Evolutionary conservation across 176 grass and related monocot genomes (phyloP).

Genomic region (Bothriochloa decipiens): DNA sequence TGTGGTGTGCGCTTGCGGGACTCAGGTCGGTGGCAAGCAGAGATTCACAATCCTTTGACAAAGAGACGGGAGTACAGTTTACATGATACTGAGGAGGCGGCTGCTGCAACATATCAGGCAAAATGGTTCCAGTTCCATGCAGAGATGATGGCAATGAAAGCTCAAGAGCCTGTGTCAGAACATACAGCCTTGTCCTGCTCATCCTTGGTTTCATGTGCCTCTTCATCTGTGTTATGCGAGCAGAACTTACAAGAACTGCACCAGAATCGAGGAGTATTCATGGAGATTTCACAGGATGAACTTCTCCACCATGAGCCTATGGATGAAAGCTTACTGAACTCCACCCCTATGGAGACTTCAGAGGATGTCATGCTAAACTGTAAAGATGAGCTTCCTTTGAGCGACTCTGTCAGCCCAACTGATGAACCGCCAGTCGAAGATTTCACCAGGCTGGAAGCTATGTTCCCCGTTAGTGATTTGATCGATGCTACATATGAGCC

Average conservation of each 20-base stretch:
- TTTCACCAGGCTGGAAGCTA: slow-evolving; percentile 30
- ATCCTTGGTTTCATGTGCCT: slow-evolving; percentile 33
- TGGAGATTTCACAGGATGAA: slow-evolving; percentile 12
- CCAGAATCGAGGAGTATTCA: not conserved
- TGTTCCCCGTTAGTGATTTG: slow-evolving; percentile 40
- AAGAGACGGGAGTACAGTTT: slow-evolving; percentile 42
- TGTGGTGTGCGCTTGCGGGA: slow-evolving; percentile 49
- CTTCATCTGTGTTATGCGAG: slow-evolving; percentile 29
- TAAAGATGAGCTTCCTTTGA: slow-evolving; percentile 29
- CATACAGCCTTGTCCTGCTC: slow-evolving; percentile 28
- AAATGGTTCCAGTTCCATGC: not conserved
- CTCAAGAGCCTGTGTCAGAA: not conserved
- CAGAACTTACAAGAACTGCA: slow-evolving; percentile 18
- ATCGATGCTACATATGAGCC: not conserved
- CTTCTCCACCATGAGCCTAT: not conserved
- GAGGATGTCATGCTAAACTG: not conserved
- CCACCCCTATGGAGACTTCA: slow-evolving; percentile 27
- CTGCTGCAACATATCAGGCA: slow-evolving; percentile 40
- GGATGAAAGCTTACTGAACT: slow-evolving; percentile 28
- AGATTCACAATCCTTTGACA: slow-evolving; percentile 55
- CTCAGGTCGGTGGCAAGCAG: slow-evolving; percentile 56
- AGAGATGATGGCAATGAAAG: slow-evolving; percentile 41
- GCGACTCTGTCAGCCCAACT: not conserved
- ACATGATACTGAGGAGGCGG: slow-evolving; percentile 41
- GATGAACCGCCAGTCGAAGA: slow-evolving; percentile 28